Evolutionary conservation across 2,329 filamentous ascomycete genomes (phyloP), one percentile per base, ranked within the genome.

Genomic region (Myriosclerotinia duriaeana): DNA sequence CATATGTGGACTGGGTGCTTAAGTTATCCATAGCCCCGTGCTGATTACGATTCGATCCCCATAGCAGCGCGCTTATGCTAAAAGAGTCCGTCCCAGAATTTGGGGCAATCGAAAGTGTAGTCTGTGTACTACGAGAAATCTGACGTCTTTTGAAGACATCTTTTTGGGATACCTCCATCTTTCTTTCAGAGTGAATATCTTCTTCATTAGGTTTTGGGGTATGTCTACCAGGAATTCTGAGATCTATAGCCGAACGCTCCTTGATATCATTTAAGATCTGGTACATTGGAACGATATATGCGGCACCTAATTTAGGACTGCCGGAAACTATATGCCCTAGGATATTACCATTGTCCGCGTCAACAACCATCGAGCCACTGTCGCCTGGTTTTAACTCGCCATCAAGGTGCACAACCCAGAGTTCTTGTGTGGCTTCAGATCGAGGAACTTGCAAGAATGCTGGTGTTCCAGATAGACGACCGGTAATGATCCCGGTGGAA

Each of bases 321-420:
- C 55, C 55, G 12, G 70, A 70, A 48, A 72, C 68, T 40, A 72
- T 53, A 61, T 72, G 71, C 14, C 71, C 71, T 54, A 70, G 67
- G 4, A 72, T 60, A 42, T 66, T 64, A 38, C 59, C n/a, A 36
- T 56, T 68, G 3, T 17, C 26, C 17, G 52, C 22, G 53, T 71
- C 68, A 42, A 72, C 60, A 30, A 73, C 71, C 69, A 70, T 72
- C 48, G 71, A 66, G 8, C 71, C 72, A 53, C 66, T 69, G 54
- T 73, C 70, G 2, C 72, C 72, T 14, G 50, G 8, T 15, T 15
- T 15, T 9, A 59, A 26, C 44, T 14, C 17, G 20, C 55, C 38
- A 42, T 59, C 20, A 34, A 59, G 38, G 15, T 26, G 34, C 22
- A 59, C 55, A n/a, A 17, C 30, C 55, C 55, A 59, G 17, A 59